These are phyloP conservation scores for Paracorniculantispora psalliotae DNA, from an alignment of 2,329 filamentous ascomycete species.

Conservation along the genomic window DNA sequence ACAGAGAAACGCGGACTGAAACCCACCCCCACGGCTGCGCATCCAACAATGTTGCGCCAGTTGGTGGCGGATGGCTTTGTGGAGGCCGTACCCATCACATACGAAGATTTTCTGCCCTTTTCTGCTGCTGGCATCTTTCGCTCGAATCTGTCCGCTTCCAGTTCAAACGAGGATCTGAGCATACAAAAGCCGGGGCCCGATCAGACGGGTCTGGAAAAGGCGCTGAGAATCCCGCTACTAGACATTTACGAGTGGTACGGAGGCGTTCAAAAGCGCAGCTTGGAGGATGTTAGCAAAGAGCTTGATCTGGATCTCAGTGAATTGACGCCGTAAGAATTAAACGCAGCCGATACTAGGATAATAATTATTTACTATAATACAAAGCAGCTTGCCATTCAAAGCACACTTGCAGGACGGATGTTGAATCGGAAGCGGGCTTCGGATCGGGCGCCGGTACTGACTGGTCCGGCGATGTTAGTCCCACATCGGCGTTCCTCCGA, in stretches of 20 bases:
- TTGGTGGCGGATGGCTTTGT: conserved; percentile 31
- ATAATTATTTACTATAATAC: neutral
- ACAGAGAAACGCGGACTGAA: neutral
- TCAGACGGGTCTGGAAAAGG: neutral
- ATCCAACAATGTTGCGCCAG: conserved; percentile 19
- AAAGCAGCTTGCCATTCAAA: too few species aligned
- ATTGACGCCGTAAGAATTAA: neutral
- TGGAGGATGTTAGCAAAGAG: neutral
- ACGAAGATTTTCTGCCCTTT: conserved; percentile 50
- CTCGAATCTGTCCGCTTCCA: conserved; percentile 31
- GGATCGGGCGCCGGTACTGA: too few species aligned
- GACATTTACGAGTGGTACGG: neutral
- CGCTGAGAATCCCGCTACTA: neutral
- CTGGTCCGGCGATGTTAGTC: too few species aligned
- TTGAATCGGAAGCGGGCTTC: too few species aligned
- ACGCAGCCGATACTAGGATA: too few species aligned
- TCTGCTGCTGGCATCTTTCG: conserved; percentile 49
- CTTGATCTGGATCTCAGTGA: neutral
- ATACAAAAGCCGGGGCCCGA: neutral
- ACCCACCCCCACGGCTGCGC: neutral
- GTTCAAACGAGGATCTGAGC: neutral
- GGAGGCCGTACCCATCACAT: conserved; percentile 39
- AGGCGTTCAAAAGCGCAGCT: neutral
- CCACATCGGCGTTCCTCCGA: neutral
- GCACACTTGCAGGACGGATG: too few species aligned